Base-by-base conservation (phyloP, 2,329 filamentous ascomycete species). In the Colletotrichum siamense region DNA sequence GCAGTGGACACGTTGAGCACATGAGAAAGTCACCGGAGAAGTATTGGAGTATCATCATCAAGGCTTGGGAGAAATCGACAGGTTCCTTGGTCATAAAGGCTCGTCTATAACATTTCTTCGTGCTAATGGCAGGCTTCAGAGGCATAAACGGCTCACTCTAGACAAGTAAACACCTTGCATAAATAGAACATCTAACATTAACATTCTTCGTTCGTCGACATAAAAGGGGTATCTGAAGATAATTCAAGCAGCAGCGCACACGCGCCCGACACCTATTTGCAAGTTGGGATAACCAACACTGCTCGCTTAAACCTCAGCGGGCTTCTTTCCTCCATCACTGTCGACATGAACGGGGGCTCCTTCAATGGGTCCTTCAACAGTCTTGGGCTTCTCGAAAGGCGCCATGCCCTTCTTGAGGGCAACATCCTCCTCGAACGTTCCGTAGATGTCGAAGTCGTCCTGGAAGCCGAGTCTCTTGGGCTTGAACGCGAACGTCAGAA, bases 1-100 rank as follows among this genome's bases (percentile, higher is more conserved):
- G 88, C 4, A 92, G 89, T 68, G 84, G 87, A 1, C 92, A 94
- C 81, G 92, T 92, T 26, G 90, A 90, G 3, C 91, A 94, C 80
- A 89, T 94, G 84, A 85, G 89, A 22, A 83, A 87, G 81, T 88
- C 92, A 71, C 88, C 89, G 2, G 86, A 86, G 44, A 86, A 88
- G 80, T 94, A 94, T 79, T 94, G 92, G 92, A 79, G 76, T 3
- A 82, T 85, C 0, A 87, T 90, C 52, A 39, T 77, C 36, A 74
- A 73, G 8, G 78, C 79, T 32, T 84, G 83, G 83, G 80, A 84
- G 59, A 83, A 70, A 3, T 6, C 36, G 8, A 24, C 9, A 16
- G 8, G 13, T 8, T 26, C 5, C 2, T 8, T 8, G n/a, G 34
- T 22, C 1, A 2, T n/a, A 4, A 61, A 34, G 5, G 18, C 68